A percentile compares a stretch with the other conserved stretches of the same genome.
Evolutionary conservation across 345 rosid species (phyloP).

Genomic region (Populus tremula): DNA sequence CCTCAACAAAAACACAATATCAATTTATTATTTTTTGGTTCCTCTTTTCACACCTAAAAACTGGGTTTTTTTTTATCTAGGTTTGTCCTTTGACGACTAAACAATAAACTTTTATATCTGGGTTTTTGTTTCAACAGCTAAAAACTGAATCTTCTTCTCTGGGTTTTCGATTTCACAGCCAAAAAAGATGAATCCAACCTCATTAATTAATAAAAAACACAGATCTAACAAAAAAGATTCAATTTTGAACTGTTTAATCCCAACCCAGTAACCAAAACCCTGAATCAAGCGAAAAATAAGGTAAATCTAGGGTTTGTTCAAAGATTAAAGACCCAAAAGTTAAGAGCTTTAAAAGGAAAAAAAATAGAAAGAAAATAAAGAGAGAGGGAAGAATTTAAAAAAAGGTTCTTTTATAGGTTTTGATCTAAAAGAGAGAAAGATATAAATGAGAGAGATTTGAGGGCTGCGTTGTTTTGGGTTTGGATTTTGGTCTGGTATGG

Average conservation of each 20-base stretch:
- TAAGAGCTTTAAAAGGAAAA: neutral
- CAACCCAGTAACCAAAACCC: neutral
- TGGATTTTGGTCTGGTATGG: neutral
- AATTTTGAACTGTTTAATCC: neutral
- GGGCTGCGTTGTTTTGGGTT: neutral
- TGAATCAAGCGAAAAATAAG: neutral
- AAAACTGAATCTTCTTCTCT: neutral
- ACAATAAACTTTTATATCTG: neutral
- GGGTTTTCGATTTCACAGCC: neutral
- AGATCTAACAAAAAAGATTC: neutral
- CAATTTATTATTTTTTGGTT: neutral
- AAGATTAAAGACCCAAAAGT: neutral
- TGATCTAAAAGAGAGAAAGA: constrained; percentile 2
- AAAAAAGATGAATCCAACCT: neutral
- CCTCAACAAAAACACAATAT: neutral
- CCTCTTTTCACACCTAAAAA: neutral
- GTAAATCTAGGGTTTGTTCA: neutral
- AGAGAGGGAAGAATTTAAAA: constrained; percentile 31
- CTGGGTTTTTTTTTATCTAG: neutral
- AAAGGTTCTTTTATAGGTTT: constrained; percentile 28
- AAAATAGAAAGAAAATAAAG: neutral
- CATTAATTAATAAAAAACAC: neutral
- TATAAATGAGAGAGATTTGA: constrained; percentile 3
- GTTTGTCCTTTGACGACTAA: neutral
- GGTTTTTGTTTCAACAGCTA: neutral